Evolutionary conservation across 2,329 filamentous ascomycete genomes (phyloP).

Genomic region (Teratosphaeria gauchensis): DNA sequence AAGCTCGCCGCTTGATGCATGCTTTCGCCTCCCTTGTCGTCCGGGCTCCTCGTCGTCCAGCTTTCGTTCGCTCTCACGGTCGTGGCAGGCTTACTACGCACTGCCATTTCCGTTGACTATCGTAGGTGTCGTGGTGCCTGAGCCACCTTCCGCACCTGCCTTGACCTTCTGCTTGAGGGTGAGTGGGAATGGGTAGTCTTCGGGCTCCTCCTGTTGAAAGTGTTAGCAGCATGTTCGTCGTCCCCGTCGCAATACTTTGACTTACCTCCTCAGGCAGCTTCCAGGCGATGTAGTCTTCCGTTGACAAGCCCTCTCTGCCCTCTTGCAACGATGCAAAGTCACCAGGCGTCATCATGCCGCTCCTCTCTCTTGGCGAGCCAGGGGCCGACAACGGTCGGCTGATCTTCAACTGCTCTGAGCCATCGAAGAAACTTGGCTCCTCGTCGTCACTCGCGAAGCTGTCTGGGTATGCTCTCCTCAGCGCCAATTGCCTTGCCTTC

Average conservation of each 20-base stretch:
- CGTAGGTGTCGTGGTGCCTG: conserved; percentile 11
- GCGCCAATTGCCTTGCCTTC: conserved; percentile 86
- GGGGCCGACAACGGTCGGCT: conserved; percentile 88
- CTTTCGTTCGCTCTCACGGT: no score
- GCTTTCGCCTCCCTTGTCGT: no score
- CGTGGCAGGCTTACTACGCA: background rate
- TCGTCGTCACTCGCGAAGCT: conserved; percentile 68
- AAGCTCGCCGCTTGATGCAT: no score
- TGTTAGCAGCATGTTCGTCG: background rate
- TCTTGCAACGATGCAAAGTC: conserved; percentile 97
- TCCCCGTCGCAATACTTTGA: conserved; percentile 23
- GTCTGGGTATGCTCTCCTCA: conserved; percentile 81
- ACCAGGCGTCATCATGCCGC: conserved; percentile 97
- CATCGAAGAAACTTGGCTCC: conserved; percentile 82
- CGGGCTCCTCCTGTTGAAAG: conserved; percentile 59
- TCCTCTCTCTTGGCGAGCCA: conserved; percentile 79
- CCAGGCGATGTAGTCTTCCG: conserved; percentile 97
- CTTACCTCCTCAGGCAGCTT: conserved; percentile 73
- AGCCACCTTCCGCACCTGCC: conserved; percentile 7
- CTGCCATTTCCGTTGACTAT: conserved; percentile 10
- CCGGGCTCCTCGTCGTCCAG: no score
- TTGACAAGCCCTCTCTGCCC: conserved; percentile 81
- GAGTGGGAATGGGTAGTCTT: conserved; percentile 63
- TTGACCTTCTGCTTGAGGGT: conserved; percentile 46
- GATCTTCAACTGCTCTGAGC: conserved; percentile 80